Evolutionary conservation across 495 filamentous ascomycete genomes (phyloP).

Genomic region (Penicillium canariense): DNA sequence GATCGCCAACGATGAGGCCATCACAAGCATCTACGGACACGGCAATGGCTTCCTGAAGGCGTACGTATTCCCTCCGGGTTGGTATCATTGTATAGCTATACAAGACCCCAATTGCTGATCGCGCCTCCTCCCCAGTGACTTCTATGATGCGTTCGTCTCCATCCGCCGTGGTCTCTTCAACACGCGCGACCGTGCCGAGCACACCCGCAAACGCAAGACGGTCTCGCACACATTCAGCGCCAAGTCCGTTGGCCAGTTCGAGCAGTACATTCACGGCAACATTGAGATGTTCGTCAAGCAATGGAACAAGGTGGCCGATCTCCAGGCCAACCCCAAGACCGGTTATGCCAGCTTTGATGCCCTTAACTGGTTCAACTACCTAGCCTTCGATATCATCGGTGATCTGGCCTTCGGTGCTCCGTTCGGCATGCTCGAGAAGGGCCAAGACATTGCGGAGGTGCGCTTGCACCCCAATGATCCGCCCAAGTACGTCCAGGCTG

Average conservation of each 20-base stretch:
- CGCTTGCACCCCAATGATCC: conserved; percentile 44
- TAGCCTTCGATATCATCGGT: conserved; percentile 92
- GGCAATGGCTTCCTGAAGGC: conserved; percentile 75
- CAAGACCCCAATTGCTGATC: conserved; percentile 1
- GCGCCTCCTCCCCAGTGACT: conserved; percentile 50
- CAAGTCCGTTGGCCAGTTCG: conserved; percentile 80
- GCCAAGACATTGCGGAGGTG: conserved; percentile 59
- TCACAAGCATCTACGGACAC: conserved; percentile 58
- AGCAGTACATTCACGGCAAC: conserved; percentile 84
- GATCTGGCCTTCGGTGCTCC: conserved; percentile 53
- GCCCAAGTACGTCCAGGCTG: conserved; percentile 47
- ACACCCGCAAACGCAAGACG: conserved; percentile 87
- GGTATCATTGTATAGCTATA: not conserved
- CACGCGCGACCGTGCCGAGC: conserved; percentile 76
- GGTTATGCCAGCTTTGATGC: conserved; percentile 67
- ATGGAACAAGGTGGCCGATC: conserved; percentile 59
- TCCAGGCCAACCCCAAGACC: conserved; percentile 43
- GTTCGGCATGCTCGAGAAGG: conserved; percentile 54
- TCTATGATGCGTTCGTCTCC: conserved; percentile 90
- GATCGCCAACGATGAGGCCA: conserved; percentile 58
- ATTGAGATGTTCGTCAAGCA: conserved; percentile 70
- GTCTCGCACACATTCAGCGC: conserved; percentile 84
- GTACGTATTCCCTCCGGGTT: conserved; percentile 34
- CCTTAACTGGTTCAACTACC: conserved; percentile 91
- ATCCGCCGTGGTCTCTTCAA: conserved; percentile 88